These are phyloP conservation scores for Metarhizium robertsii DNA, from an alignment of 2,329 filamentous ascomycete species.

Conservation along the genomic window DNA sequence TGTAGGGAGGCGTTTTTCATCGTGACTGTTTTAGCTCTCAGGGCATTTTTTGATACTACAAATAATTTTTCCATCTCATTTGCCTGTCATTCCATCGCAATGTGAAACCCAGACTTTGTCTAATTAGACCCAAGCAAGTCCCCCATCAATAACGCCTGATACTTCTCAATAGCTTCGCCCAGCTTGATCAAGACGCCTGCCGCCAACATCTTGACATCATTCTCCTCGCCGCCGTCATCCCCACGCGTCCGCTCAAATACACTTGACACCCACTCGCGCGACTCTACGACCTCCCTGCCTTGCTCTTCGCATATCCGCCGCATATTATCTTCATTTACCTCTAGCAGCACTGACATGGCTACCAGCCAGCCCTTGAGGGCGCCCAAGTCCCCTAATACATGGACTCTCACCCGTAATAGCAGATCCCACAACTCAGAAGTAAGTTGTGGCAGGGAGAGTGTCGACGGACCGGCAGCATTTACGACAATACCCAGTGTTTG, in stretches of 20 bases:
- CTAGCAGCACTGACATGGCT: constrained; percentile 68
- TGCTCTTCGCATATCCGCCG: constrained; percentile 63
- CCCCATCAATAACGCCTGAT: constrained; percentile 68
- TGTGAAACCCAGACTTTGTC: neutral
- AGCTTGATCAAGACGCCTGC: constrained; percentile 70
- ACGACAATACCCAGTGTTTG: constrained; percentile 79
- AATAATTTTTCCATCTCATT: neutral
- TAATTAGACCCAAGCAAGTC: constrained; percentile 40
- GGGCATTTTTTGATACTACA: too few species aligned
- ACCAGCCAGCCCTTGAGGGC: constrained; percentile 71
- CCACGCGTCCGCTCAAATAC: constrained; percentile 58
- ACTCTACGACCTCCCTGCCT: constrained; percentile 72
- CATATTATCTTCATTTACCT: constrained; percentile 68
- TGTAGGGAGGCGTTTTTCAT: constrained; percentile 6
- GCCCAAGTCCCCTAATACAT: constrained; percentile 49
- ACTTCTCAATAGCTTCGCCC: constrained; percentile 73
- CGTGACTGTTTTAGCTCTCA: neutral
- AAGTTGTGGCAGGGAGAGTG: constrained; percentile 65
- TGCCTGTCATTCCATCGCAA: neutral
- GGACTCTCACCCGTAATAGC: constrained; percentile 59
- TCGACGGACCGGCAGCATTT: constrained; percentile 74
- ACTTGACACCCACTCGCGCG: constrained; percentile 72
- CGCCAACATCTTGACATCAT: constrained; percentile 67
- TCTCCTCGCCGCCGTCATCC: constrained; percentile 55
- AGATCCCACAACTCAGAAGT: constrained; percentile 78